phyloP scores from a whole-genome alignment of 192 early-diverging fungal species.

The Podila clonocystis region DNA sequence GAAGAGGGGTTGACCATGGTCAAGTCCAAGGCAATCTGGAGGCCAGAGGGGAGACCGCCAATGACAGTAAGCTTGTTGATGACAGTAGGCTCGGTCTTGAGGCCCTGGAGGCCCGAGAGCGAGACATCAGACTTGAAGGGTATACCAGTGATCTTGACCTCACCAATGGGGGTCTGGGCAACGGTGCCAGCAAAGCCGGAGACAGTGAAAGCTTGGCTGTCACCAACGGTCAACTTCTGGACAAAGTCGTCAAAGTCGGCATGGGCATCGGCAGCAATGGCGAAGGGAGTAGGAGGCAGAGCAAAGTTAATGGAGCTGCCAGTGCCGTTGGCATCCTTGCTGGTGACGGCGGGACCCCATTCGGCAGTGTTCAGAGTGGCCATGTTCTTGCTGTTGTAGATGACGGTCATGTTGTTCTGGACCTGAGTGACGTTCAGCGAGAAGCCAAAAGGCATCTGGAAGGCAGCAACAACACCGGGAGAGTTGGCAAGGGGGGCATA shows the following conservation, averaged over 20 bases:
- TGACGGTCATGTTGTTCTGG: constrained; percentile 60
- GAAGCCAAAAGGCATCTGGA: constrained; percentile 73
- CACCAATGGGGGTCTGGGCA: constrained; percentile 64
- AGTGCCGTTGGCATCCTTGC: constrained; percentile 54
- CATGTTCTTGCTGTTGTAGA: constrained; percentile 47
- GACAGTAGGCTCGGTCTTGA: constrained; percentile 61
- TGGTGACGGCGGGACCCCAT: constrained; percentile 52
- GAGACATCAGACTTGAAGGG: constrained; percentile 61
- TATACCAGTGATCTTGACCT: constrained; percentile 60
- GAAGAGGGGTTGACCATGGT: constrained; percentile 58
- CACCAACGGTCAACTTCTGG: constrained; percentile 56
- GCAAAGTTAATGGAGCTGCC: constrained; percentile 56
- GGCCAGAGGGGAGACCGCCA: constrained; percentile 55
- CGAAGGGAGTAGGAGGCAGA: constrained; percentile 56
- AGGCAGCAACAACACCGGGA: constrained; percentile 56
- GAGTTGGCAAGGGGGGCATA: constrained; percentile 62
- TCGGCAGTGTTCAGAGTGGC: constrained; percentile 43
- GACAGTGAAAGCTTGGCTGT: constrained; percentile 54
- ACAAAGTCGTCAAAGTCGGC: constrained; percentile 63
- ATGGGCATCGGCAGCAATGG: constrained; percentile 55
- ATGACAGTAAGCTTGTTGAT: constrained; percentile 66
- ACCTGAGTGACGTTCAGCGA: constrained; percentile 64
- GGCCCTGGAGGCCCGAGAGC: constrained; percentile 65
- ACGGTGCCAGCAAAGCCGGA: constrained; percentile 59
- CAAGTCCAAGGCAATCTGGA: constrained; percentile 54